Percentiles rank a stretch among this genome's conserved stretches.
These are phyloP conservation scores for Gillenia trifoliata DNA, from an alignment of 306 rosid genomes.

Conservation along the genomic window DNA sequence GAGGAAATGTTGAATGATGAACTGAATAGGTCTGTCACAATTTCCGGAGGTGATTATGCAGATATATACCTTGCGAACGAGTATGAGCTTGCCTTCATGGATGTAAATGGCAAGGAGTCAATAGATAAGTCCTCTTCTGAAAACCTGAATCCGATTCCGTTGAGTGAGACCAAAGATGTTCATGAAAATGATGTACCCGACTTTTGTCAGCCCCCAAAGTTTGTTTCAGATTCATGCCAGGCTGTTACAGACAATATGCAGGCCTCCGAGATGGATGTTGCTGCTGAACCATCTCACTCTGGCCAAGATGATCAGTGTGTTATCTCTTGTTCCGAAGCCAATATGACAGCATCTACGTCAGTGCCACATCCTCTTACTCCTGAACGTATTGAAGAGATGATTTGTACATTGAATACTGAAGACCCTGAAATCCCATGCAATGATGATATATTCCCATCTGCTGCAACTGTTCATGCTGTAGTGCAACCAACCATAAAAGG, in stretches of 20 bases:
- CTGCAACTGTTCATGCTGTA: constrained; percentile 4
- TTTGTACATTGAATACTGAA: constrained; percentile 57
- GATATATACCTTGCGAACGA: constrained; percentile 32
- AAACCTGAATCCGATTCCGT: constrained; percentile 29
- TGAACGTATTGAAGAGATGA: constrained; percentile 22
- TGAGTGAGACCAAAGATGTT: constrained; percentile 42
- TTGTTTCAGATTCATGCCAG: constrained; percentile 17
- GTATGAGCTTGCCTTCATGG: constrained; percentile 27
- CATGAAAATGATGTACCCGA: constrained; percentile 27
- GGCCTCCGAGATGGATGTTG: constrained; percentile 19
- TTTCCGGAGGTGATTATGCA: constrained; percentile 22
- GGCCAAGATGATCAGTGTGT: constrained; percentile 21
- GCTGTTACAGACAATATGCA: constrained; percentile 16
- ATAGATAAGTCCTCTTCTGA: constrained; percentile 30
- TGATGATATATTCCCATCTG: constrained; percentile 16
- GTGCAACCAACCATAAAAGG: constrained; percentile 20
- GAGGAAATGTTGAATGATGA: constrained; percentile 12
- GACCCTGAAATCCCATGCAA: constrained; percentile 60
- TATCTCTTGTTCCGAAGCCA: constrained; percentile 30
- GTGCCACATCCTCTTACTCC: constrained; percentile 18
- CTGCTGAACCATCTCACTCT: constrained; percentile 16
- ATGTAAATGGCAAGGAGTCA: constrained; percentile 38
- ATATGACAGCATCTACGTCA: constrained; percentile 18
- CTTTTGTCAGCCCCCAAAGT: constrained; percentile 25
- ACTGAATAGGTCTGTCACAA: constrained; percentile 20